Conservation (phyloP, 2,329 filamentous ascomycete species). For the Camillea tinctor region DNA sequence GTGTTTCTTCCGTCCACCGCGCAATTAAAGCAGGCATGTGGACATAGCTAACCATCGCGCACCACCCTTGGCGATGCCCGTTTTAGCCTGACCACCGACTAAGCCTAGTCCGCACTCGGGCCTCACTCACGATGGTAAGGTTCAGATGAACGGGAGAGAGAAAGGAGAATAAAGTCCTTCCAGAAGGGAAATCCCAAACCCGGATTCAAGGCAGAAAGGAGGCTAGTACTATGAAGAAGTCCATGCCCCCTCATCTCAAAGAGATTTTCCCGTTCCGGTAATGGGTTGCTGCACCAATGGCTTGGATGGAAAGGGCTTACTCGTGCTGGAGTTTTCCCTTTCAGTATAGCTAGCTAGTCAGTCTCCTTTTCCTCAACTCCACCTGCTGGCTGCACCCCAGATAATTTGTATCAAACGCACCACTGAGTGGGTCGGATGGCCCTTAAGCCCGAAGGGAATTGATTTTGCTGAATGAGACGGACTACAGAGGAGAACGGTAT, state of each 20-base stretch:
- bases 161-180: no score
- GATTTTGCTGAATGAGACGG: neutral
- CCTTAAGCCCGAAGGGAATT: neutral
- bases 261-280: no score
- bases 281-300: neutral
- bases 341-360: no score
- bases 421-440: neutral
- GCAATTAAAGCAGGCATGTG: neutral
- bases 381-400: neutral
- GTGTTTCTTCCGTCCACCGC: neutral
- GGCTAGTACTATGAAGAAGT: no score
- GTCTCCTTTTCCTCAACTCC: neutral
- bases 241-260: no score
- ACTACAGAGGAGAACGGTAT: neutral
- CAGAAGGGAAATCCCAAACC: no score
- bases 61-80: neutral
- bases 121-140: neutral
- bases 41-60: neutral
- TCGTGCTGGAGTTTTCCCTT: neutral
- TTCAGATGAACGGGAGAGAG: neutral
- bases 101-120: neutral
- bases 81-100: neutral
- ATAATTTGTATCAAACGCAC: neutral
- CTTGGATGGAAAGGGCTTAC: neutral
- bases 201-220: no score